These are phyloP conservation scores for Aspergillus japonicus DNA, from an alignment of 2,329 filamentous ascomycete species.

Conservation along the genomic window DNA sequence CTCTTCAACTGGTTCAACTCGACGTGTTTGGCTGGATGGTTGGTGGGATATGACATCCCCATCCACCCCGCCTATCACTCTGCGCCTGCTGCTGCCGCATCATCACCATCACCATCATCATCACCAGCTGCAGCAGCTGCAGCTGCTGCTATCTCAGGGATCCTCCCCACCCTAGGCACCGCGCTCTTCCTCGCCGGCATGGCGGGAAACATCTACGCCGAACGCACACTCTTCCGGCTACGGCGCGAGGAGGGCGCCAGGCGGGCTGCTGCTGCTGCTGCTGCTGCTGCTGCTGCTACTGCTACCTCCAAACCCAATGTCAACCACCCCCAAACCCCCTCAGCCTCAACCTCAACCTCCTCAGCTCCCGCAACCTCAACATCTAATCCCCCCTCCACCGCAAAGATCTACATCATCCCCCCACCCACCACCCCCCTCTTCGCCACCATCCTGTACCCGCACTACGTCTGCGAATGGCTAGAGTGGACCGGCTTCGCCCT, in stretches of 20 bases:
- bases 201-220: constrained; percentile 79
- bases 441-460: constrained; percentile 77
- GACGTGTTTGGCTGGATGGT: constrained; percentile 73
- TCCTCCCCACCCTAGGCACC: constrained; percentile 61
- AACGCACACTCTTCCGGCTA: constrained; percentile 86
- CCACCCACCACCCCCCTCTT: constrained; percentile 74
- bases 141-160: background rate
- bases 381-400: constrained; percentile 45
- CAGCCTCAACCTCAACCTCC: constrained; percentile 51
- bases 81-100: background rate
- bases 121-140: too few relatives aligned
- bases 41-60: constrained; percentile 71
- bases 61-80: background rate
- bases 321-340: constrained; percentile 32
- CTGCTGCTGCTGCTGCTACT: constrained; percentile 21
- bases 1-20: constrained; percentile 80
- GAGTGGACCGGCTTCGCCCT: constrained; percentile 93
- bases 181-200: constrained; percentile 75
- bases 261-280: constrained; percentile 42
- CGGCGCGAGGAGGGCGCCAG: constrained; percentile 62
- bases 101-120: background rate
- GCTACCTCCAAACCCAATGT: constrained; percentile 32
- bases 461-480: constrained; percentile 95
- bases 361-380: too few relatives aligned
- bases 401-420: constrained; percentile 85